Evolutionary conservation across 768 basidiomycete species (phyloP), one percentile per base, ranked within the genome.

Genomic region (Termitomyces sp.): DNA sequence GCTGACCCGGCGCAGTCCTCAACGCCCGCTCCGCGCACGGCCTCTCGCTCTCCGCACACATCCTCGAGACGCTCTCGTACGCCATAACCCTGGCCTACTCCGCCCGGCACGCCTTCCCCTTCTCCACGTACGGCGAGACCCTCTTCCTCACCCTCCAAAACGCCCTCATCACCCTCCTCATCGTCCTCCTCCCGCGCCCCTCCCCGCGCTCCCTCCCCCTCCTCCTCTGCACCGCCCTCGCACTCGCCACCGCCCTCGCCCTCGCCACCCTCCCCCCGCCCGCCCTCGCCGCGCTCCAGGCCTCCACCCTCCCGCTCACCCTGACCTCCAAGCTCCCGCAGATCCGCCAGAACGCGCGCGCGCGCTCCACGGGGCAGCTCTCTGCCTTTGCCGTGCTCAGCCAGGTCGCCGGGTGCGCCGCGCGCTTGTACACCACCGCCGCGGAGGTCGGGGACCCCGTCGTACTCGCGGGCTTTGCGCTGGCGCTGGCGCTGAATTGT

Each of bases 91-190:
- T 94, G 28, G 85, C 85, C 12, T 99, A 98, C 73, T 88, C 94
- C 2, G 84, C 83, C 65, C 80, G 93, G 24, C 88, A 92, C 66
- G 71, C 77, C 24, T 98, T 95, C 72, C 94, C 97, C 0, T 97
- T 98, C 78, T 93, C 92, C 20, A 98, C 97, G 0, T 99, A 98
- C 59, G 97, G 97, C 66, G 97, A 99, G 73, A 98, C 96, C 77
- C 70, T 94, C 56, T 98, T 98, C 83, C 81, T 98, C 50, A 86
- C 92, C 31, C 66, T 94, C 58, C 94, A 96, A 72, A 94, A 96
- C 75, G 77, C 88, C 64, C 60, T 90, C 73, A 93, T 98, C 69
- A 93, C 92, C 16, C 79, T 94, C 66, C 84, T 95, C 64, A 96
- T 96, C 71, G 80, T 94, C 51, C 75, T 75, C 70, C 87, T n/a